These are phyloP conservation scores for Nemania abortiva DNA, from an alignment of 2,329 filamentous ascomycete species.

Conservation along the genomic window DNA sequence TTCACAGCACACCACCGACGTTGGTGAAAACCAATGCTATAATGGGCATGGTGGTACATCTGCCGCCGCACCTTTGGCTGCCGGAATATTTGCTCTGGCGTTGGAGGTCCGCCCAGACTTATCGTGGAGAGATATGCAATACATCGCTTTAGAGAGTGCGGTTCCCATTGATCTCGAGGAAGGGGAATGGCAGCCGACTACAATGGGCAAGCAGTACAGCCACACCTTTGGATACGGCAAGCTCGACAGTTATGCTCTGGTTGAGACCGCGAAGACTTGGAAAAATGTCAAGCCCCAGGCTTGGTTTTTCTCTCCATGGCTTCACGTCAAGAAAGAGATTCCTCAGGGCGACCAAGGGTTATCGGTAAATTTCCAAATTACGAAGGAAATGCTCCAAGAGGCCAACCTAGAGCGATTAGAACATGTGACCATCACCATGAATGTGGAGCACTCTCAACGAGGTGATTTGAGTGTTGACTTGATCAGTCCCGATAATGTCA, in stretches of 20 bases:
- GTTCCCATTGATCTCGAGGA: slow-evolving; percentile 79
- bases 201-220: slow-evolving; percentile 86
- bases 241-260: slow-evolving; percentile 86
- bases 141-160: slow-evolving; percentile 86
- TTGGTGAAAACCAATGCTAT: slow-evolving; percentile 84
- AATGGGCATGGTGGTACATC: slow-evolving; percentile 92
- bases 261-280: slow-evolving; percentile 88
- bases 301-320: slow-evolving; percentile 94
- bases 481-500: slow-evolving; percentile 82
- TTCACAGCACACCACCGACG: slow-evolving; percentile 86
- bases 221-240: slow-evolving; percentile 98
- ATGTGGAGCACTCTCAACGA: slow-evolving; percentile 85
- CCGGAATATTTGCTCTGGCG: slow-evolving; percentile 90
- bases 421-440: slow-evolving; percentile 98
- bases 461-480: slow-evolving; percentile 95
- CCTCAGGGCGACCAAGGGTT: slow-evolving; percentile 87
- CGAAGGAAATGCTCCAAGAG: slow-evolving; percentile 79
- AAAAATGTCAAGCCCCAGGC: slow-evolving; percentile 92
- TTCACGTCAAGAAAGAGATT: slow-evolving; percentile 86
- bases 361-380: slow-evolving; percentile 84
- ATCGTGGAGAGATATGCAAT: slow-evolving; percentile 94
- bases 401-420: slow-evolving; percentile 90
- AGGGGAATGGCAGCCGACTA: slow-evolving; percentile 84
- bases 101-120: slow-evolving; percentile 87
- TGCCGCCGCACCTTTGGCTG: slow-evolving; percentile 91